Evolutionary conservation across 139 green algal genomes (phyloP).

Genomic region (Pleodorina starrii): DNA sequence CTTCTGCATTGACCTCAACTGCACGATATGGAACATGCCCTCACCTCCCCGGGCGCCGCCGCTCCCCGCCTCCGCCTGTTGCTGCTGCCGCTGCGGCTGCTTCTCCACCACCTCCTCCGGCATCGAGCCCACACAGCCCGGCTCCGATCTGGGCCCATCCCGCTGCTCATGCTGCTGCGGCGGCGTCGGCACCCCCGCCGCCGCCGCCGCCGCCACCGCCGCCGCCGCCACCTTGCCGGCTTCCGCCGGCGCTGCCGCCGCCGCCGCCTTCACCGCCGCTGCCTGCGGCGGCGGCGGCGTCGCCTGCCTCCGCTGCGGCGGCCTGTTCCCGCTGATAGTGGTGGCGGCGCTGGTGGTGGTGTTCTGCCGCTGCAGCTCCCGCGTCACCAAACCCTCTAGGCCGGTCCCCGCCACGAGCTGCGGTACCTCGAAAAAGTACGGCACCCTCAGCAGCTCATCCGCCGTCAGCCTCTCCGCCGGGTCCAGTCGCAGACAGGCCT

Average conservation of each 20-base stretch:
- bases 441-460: conserved; percentile 31
- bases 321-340: too few relatives aligned
- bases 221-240: neutral
- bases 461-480: neutral
- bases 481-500: conserved; percentile 25
- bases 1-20: neutral
- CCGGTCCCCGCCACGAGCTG: conserved; percentile 14
- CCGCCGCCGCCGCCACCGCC: neutral
- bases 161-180: neutral
- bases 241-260: neutral
- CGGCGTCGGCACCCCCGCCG: neutral
- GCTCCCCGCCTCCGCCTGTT: too few relatives aligned
- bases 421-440: conserved; percentile 45
- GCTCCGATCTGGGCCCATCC: neutral
- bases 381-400: neutral
- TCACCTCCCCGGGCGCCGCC: too few relatives aligned
- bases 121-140: too few relatives aligned
- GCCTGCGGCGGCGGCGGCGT: neutral
- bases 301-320: neutral
- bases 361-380: neutral
- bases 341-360: too few relatives aligned
- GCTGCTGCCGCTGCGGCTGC: too few relatives aligned
- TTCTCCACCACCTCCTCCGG: too few relatives aligned
- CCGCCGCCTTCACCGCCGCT: neutral
- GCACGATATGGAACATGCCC: neutral